Base-by-base conservation (phyloP, 805 yeast genomes). In the Saturnispora mendoncae region DNA sequence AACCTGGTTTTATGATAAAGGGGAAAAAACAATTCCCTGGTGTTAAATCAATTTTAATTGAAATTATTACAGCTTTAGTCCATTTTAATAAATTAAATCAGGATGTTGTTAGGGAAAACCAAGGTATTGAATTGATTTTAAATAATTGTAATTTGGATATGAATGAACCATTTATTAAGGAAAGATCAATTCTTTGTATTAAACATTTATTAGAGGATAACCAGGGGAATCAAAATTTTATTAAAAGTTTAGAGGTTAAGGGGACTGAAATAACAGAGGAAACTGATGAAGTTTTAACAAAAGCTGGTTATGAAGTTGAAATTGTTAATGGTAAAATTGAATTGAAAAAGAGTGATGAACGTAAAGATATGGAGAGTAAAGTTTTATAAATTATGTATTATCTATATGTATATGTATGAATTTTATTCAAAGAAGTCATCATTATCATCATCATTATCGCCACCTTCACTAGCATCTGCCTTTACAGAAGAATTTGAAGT, bases 121-220 rank as follows among this genome's bases (percentile, higher is more conserved):
- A 81, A 35, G 94, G 86, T 0, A 57, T 90, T 12, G 84, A 78
- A 40, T 60, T 84, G 15, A 68, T 88, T 0, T 64, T 90, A 19
- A 81, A 88, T 6, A 81, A 80, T 47, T 88, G 97, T 62, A 74
- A 82, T 30, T 78, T 92, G 39, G 97, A 90, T 57, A 80, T 78
- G 34, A 77, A 84, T 55, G 94, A 92, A 57, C 97, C 97, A 0
- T 90, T 71, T 51, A 80, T 84, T 43, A 81, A 85, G 49, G 98
- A 90, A 54, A 65, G 90, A 45, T 72, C 94, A 2, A 83, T 92
- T 26, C 62, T 90, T 6, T 85, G 96, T 53, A 56, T 92, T 23
- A 74, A 80, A 52, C 79, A 78, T 46, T 60, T 87, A 25, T 60
- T 90, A 13, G 72, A 74, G 19, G 67, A 72, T 8, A 92, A 92